Evolutionary conservation across 768 basidiomycete genomes (phyloP).

Genomic region (Amanita phalloides): DNA sequence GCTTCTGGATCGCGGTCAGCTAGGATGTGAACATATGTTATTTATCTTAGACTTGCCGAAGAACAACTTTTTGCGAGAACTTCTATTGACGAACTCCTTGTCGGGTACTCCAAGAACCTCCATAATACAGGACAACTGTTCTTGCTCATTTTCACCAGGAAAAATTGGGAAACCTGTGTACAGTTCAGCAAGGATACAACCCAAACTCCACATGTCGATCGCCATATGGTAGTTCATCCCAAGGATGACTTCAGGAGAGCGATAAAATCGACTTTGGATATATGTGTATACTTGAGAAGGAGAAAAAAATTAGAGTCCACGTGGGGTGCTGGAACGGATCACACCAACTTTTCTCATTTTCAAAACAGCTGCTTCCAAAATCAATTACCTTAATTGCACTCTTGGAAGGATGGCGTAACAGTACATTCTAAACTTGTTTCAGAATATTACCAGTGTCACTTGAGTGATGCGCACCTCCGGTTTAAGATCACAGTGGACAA

Average conservation of each 20-base stretch:
- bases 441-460: neutral
- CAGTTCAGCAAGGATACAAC: slow-evolving; percentile 94
- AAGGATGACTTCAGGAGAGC: slow-evolving; percentile 98
- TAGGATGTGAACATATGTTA: slow-evolving; percentile 1
- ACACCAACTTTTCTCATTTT: slow-evolving; percentile 89
- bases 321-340: neutral
- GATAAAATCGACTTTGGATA: slow-evolving; percentile 98
- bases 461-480: slow-evolving; percentile 62
- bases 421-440: slow-evolving; percentile 60
- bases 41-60: slow-evolving; percentile 55
- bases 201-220: slow-evolving; percentile 99
- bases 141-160: slow-evolving; percentile 98
- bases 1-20: slow-evolving; percentile 47
- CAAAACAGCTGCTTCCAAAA: slow-evolving; percentile 97
- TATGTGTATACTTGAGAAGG: slow-evolving; percentile 82
- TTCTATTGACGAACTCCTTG: slow-evolving; percentile 88
- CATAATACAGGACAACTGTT: slow-evolving; percentile 98
- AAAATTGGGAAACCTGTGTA: slow-evolving; percentile 98
- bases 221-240: slow-evolving; percentile 99
- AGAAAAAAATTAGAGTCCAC: slow-evolving; percentile 3
- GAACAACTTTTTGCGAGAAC: slow-evolving; percentile 89
- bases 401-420: slow-evolving; percentile 89
- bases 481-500: slow-evolving; percentile 98
- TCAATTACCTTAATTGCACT: slow-evolving; percentile 98
- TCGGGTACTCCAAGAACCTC: slow-evolving; percentile 95